Evolutionary conservation across 1,284 basidiomycete species (phyloP), one percentile per base, ranked within the genome.

Genomic region (Coniferiporia weirii): DNA sequence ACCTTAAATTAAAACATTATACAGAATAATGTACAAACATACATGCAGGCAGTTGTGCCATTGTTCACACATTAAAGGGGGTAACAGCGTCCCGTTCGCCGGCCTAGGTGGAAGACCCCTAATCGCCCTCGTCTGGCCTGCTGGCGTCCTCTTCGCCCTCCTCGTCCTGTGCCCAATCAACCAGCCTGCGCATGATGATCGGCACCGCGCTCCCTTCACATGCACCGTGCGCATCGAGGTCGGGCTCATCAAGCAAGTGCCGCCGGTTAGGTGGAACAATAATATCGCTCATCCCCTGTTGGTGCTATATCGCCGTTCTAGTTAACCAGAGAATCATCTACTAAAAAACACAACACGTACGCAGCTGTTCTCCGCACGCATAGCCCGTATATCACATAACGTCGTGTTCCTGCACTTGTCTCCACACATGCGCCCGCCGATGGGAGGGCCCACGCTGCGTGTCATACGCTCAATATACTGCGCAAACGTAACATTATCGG

Each of bases 311-410:
- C 9, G 9, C 20, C 19, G 45, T 2, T 3, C n/a, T 1, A 27
- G 27, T 34, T 19, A 27, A 27, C 13, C 13, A 20, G 15, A 48
- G 17, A 22, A 19, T 22, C 17, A n/a, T 15, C 6, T 27, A 20
- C 6, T 32, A 45, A 12, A 56, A 10, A 27, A 27, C 5, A 27
- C 27, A 27, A 27, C 3, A 73, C 78, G 57, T 67, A 81, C 80
- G 62, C 81, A 83, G 58, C 76, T 77, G 64, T 79, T 70, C 64
- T 82, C 75, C 0, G 78, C 71, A 45, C 80, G 70, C 63, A 79
- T 66, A 1, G 77, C 76, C n/a, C 79, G 70, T 59, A 81, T 67
- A 57, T 75, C 74, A 64, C 80, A 82, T 19, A 82, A 77, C 1
- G 75, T 74, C 4, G 58, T 66, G 10, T 70, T 71, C 63, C 76